Evolutionary conservation across 257 asterid species (phyloP).

Genomic region (Solanum bulbocastanum): DNA sequence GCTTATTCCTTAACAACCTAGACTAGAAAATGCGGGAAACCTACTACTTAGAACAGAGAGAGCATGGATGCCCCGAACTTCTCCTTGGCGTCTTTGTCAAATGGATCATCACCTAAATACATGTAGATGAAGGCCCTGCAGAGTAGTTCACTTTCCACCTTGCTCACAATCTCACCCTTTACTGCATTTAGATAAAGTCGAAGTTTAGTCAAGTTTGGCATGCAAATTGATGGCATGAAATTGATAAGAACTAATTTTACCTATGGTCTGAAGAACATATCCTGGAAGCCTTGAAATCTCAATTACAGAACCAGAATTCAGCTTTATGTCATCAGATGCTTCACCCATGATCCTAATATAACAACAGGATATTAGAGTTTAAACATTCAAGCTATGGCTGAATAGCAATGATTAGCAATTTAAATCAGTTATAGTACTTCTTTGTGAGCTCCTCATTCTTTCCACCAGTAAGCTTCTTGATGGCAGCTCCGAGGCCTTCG

Average conservation of each 20-base stretch:
- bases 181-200: slow-evolving; percentile 29
- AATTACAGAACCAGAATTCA: slow-evolving; percentile 52
- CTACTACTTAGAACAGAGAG: slow-evolving; percentile 28
- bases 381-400: not conserved
- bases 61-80: slow-evolving; percentile 51
- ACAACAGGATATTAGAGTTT: slow-evolving; percentile 6
- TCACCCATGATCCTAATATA: slow-evolving; percentile 64
- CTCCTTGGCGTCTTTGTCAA: slow-evolving; percentile 70
- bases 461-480: slow-evolving; percentile 67
- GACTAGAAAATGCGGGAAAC: slow-evolving; percentile 12
- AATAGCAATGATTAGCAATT: not conserved
- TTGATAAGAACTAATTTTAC: slow-evolving; percentile 9
- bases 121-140: slow-evolving; percentile 62
- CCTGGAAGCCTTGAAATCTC: slow-evolving; percentile 78
- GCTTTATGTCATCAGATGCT: slow-evolving; percentile 55
- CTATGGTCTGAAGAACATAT: slow-evolving; percentile 61
- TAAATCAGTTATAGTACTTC: slow-evolving; percentile 16
- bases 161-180: slow-evolving; percentile 49
- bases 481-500: slow-evolving; percentile 61
- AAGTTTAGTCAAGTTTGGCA: not conserved
- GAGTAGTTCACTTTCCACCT: slow-evolving; percentile 56
- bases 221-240: not conserved
- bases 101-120: slow-evolving; percentile 67
- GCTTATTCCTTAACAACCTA: slow-evolving; percentile 25
- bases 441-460: slow-evolving; percentile 60